Conservation (phyloP, 2,329 filamentous ascomycete species). For the Rosellinia necatrix region DNA sequence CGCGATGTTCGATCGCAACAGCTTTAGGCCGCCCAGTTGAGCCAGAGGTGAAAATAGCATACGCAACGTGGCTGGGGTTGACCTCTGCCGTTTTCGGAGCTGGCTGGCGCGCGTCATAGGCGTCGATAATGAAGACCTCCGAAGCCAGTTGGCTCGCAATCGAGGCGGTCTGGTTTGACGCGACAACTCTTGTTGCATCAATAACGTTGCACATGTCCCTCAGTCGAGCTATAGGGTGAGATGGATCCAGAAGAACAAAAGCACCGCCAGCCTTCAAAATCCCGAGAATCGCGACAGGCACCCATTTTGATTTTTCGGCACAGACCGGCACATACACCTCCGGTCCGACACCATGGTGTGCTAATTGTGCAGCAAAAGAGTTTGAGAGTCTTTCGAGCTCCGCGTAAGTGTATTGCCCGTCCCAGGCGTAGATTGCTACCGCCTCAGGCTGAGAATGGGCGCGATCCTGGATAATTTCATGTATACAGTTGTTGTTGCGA, state of each 20-base stretch:
- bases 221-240: conserved; percentile 30
- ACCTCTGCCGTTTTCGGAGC: background rate
- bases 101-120: background rate
- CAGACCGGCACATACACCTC: conserved; percentile 19
- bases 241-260: conserved; percentile 37
- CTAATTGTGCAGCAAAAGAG: background rate
- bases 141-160: background rate
- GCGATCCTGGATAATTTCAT: conserved; percentile 11
- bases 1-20: conserved; percentile 40
- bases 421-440: conserved; percentile 15
- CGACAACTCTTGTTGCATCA: conserved; percentile 18
- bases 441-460: conserved; percentile 2
- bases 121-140: conserved; percentile 1
- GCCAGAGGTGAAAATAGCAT: conserved; percentile 55
- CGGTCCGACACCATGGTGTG: conserved; percentile 1
- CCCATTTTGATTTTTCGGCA: conserved; percentile 27
- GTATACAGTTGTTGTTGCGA: conserved; percentile 15
- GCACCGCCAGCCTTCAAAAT: conserved; percentile 39
- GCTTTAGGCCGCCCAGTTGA: conserved; percentile 52
- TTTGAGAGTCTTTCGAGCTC: conserved; percentile 32
- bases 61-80: conserved; percentile 21
- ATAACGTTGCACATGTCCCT: conserved; percentile 16
- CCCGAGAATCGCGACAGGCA: conserved; percentile 31
- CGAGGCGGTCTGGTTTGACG: background rate
- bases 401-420: conserved; percentile 28